Base-by-base conservation (phyloP, 805 yeast genomes). In the Saturnispora saitoi region DNA sequence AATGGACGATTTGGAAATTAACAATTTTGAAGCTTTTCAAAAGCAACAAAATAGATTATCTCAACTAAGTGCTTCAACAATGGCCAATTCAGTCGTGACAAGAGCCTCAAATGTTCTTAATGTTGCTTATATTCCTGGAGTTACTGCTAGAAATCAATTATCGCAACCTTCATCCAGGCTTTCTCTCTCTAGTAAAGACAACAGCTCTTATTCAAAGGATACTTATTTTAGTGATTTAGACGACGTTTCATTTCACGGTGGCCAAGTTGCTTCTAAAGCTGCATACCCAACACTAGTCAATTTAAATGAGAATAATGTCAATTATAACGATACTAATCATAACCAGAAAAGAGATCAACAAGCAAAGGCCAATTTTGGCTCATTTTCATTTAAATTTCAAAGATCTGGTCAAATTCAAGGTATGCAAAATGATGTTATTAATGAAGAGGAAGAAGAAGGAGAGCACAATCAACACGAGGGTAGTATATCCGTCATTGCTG, bases 41-140 rank as follows among this genome's bases (percentile, higher is more conserved):
- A 45, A 51, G 31, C 59, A 56, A 5, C 40, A 41, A 17, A 58
- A 56, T 46, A 58, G 65, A 50, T 37, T 53, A 45, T 58, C 65
- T 15, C 63, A 64, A 46, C 61, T 58, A 12, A 63, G 68, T 37
- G 55, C 56, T 24, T 51, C 62, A 4, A 63, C 66, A 41, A 38
- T 52, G 42, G 84, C 90, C 8, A 76, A 85, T 29, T 77, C 89
- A 6, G 77, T 82, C 12, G 71, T 82, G 43, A 82, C 93, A 10
- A 79, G 83, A 57, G 95, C 95, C 4, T 85, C 95, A 12, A 89
- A 90, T 64, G 81, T 90, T 54, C 75, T 90, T 52, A 96, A 96
- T 17, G 83, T 91, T 49, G 95, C 95, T 2, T 90, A 89, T 61
- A 86, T 90, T 51, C 98, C 97, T 0, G 97, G 97, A 32, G 96